Percentiles rank a stretch among this genome's conserved stretches.
Evolutionary conservation across 495 filamentous ascomycete genomes (phyloP).

Genomic region (Talaromyces proteolyticus): DNA sequence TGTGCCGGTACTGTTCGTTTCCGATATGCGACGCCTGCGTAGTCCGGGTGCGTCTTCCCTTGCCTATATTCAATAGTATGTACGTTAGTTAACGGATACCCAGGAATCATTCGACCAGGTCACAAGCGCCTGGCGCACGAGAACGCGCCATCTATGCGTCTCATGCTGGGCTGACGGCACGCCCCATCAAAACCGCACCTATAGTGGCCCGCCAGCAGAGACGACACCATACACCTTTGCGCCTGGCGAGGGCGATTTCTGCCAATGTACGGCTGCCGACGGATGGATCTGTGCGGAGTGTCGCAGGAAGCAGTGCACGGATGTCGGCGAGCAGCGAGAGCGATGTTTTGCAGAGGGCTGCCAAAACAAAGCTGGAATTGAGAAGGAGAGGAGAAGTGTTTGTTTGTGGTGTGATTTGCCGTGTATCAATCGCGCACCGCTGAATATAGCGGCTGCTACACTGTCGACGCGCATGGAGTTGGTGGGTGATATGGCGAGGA

Average conservation of each 20-base stretch:
- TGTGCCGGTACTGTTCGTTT: slow-evolving; percentile 19
- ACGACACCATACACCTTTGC: slow-evolving; percentile 2
- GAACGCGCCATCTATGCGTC: slow-evolving; percentile 13
- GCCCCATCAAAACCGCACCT: slow-evolving; percentile 10
- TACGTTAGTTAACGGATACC: neutral
- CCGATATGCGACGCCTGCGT: slow-evolving; percentile 22
- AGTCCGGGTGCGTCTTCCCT: slow-evolving; percentile 9
- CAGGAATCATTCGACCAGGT: slow-evolving; percentile 4
- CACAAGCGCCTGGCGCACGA: slow-evolving; percentile 7
- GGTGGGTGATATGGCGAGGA: too few relatives aligned
- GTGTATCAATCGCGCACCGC: too few relatives aligned
- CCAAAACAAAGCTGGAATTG: neutral
- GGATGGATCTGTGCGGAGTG: slow-evolving; percentile 18
- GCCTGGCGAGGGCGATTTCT: slow-evolving; percentile 8
- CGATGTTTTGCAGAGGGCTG: slow-evolving; percentile 16
- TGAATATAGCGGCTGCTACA: too few relatives aligned
- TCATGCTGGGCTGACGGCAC: slow-evolving; percentile 11
- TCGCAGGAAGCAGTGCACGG: slow-evolving; percentile 14
- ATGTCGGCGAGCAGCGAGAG: neutral
- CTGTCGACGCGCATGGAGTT: too few relatives aligned
- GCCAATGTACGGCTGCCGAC: slow-evolving; percentile 17
- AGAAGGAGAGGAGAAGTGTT: slow-evolving; percentile 9
- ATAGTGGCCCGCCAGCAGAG: neutral
- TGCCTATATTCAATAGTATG: too few relatives aligned
- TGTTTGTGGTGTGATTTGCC: slow-evolving; percentile 21